These are phyloP conservation scores for Syzygium syzygioides DNA, from an alignment of 441 rosid species.

Conservation along the genomic window DNA sequence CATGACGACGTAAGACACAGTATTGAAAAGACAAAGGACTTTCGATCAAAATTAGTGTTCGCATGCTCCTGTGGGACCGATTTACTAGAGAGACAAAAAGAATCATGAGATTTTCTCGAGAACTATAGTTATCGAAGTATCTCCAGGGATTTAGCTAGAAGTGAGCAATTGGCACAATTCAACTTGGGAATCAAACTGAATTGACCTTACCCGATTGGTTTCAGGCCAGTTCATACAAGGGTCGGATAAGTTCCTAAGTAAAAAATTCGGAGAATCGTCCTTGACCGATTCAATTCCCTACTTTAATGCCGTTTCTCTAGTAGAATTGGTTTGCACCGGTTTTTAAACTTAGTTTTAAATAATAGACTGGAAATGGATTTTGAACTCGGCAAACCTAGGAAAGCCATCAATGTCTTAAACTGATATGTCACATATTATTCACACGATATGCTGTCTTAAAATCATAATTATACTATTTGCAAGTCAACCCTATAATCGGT, in stretches of 20 bases:
- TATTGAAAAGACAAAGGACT: not conserved
- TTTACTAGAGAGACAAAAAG: not conserved
- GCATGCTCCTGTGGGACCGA: not conserved
- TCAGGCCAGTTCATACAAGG: rapidly evolving
- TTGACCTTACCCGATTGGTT: not conserved
- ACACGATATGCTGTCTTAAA: not conserved
- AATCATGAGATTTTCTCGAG: not conserved
- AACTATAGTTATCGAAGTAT: not conserved
- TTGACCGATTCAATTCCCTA: not conserved
- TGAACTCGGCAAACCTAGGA: not conserved
- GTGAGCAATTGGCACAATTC: not conserved
- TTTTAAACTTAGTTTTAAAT: not conserved
- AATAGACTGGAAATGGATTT: not conserved
- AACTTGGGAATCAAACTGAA: not conserved
- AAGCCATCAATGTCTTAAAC: not conserved
- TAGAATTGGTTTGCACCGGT: not conserved
- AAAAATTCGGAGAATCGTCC: not conserved
- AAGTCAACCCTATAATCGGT: not conserved
- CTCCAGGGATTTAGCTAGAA: not conserved
- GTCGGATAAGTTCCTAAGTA: not conserved
- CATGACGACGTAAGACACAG: not conserved
- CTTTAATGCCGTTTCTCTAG: not conserved
- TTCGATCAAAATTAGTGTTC: not conserved
- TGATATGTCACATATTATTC: not conserved
- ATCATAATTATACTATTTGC: not conserved